Evolutionary conservation across 257 asterid species (phyloP).

Genomic region (Ilex aquifolium): DNA sequence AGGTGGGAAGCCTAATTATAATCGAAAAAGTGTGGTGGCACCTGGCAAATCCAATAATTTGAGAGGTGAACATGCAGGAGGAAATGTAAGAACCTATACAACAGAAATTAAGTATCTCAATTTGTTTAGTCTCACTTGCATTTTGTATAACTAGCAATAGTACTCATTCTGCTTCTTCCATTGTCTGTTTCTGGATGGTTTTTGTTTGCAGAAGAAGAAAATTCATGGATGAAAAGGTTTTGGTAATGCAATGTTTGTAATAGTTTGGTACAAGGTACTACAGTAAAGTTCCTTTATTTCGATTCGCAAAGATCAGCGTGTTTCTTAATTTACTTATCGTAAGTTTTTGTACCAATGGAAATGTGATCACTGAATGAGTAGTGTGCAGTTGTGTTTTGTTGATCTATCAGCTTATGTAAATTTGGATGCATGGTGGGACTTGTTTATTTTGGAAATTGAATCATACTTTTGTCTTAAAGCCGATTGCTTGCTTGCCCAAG

Average conservation of each 20-base stretch:
- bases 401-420: no score
- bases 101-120: not conserved
- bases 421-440: no score
- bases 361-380: no score
- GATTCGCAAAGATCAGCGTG: no score
- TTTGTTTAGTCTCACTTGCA: not conserved
- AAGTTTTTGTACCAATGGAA: no score
- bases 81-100: slow-evolving; percentile 16
- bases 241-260: not conserved
- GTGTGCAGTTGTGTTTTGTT: no score
- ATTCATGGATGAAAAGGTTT: slow-evolving; percentile 20
- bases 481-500: no score
- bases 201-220: slow-evolving; percentile 22
- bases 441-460: no score
- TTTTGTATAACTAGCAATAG: not conserved
- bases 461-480: no score
- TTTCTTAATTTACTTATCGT: no score
- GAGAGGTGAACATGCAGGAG: slow-evolving; percentile 5
- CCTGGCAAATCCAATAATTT: slow-evolving; percentile 23
- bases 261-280: no score
- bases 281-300: no score
- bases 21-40: slow-evolving; percentile 12
- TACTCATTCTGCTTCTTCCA: not conserved
- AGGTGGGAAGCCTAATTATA: slow-evolving; percentile 20
- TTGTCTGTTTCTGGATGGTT: not conserved